phyloP scores from a whole-genome alignment of 2,329 filamentous ascomycete species.

The Fusarium duplospermum region DNA sequence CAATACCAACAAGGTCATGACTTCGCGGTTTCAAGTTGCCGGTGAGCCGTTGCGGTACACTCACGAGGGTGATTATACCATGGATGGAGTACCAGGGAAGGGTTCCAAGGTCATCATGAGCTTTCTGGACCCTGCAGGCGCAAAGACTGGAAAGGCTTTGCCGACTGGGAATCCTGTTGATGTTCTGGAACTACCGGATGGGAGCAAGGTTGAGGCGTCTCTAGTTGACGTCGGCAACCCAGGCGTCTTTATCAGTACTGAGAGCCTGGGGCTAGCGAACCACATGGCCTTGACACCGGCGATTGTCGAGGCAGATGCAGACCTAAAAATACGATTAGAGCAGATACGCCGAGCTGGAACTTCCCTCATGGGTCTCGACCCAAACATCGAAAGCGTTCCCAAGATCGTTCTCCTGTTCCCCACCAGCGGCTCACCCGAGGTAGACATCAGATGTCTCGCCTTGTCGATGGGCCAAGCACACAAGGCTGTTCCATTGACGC shows the following conservation, averaged over 20 bases:
- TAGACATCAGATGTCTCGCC: conserved; percentile 59
- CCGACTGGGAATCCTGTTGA: conserved; percentile 67
- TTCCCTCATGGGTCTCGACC: conserved; percentile 69
- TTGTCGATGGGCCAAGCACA: conserved; percentile 68
- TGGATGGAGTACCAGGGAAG: conserved; percentile 72
- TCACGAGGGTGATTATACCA: conserved; percentile 64
- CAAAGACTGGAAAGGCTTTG: conserved; percentile 66
- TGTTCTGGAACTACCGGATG: conserved; percentile 53
- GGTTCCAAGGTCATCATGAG: conserved; percentile 68
- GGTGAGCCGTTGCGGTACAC: conserved; percentile 48
- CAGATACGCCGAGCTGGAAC: conserved; percentile 68
- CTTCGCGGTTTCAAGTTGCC: conserved; percentile 65
- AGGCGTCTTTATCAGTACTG: conserved; percentile 69
- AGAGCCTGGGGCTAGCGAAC: conserved; percentile 60
- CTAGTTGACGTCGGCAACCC: conserved; percentile 75
- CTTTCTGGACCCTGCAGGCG: conserved; percentile 72
- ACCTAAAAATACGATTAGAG: conserved; percentile 61
- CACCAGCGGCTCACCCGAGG: conserved; percentile 39
- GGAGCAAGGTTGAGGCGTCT: conserved; percentile 59
- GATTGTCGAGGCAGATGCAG: conserved; percentile 59
- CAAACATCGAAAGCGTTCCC: conserved; percentile 63
- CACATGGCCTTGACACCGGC: conserved; percentile 64
- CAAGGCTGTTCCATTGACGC: conserved; percentile 66
- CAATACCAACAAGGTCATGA: conserved; percentile 75
- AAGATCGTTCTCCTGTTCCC: conserved; percentile 67